These are phyloP conservation scores for Linaria vulgaris DNA, from an alignment of 257 asterid species.

Conservation along the genomic window DNA sequence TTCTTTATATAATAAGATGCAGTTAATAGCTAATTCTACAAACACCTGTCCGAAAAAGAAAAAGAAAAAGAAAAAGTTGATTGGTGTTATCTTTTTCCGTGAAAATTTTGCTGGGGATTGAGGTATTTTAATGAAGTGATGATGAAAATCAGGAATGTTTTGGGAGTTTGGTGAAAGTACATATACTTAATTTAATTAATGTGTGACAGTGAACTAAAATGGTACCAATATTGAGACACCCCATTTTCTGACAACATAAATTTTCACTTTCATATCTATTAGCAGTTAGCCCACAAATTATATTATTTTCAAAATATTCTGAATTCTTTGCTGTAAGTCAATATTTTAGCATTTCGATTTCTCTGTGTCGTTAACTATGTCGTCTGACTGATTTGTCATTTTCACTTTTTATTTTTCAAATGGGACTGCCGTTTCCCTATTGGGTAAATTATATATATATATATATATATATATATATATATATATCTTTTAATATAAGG, in stretches of 20 bases:
- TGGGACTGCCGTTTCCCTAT: conserved; percentile 15
- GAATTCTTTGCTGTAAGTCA: conserved; percentile 16
- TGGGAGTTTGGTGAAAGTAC: conserved; percentile 18
- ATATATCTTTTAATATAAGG: no score
- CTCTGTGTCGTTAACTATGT: conserved; percentile 42
- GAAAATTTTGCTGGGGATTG: conserved; percentile 4
- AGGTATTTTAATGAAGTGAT: conserved; percentile 29
- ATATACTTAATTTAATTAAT: no score
- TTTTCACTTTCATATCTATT: background rate
- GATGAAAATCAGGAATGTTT: conserved; percentile 38
- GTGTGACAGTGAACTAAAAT: background rate
- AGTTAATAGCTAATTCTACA: no score
- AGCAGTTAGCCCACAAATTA: background rate
- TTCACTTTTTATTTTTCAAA: conserved; percentile 32
- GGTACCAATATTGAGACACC: conserved; percentile 23
- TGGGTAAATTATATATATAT: background rate
- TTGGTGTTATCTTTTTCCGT: no score
- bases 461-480: no score
- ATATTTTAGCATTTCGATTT: conserved; percentile 18
- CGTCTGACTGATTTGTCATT: conserved; percentile 37
- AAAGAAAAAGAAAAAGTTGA: no score
- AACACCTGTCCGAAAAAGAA: no score
- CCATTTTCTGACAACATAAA: conserved; percentile 11
- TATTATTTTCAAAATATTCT: background rate
- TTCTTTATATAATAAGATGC: background rate